These are phyloP conservation scores for Lichtheimia ramosa DNA, from an alignment of 371 early-diverging fungal species.

Conservation along the genomic window DNA sequence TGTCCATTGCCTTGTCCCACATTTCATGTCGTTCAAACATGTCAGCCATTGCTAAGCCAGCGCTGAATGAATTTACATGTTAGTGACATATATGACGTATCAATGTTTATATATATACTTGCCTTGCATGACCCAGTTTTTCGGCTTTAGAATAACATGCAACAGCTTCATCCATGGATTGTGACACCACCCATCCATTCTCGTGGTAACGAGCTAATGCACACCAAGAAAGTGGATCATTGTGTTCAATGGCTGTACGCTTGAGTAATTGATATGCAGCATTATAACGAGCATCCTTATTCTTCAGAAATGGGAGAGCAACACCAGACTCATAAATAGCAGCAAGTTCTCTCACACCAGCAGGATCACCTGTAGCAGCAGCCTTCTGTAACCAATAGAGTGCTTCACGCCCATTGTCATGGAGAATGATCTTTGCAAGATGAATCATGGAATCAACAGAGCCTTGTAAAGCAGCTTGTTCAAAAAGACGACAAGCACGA, in stretches of 20 bases:
- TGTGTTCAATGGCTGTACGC: conserved; percentile 7
- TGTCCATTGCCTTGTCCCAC: conserved; percentile 14
- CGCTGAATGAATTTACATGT: conserved; percentile 9
- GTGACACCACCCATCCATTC: conserved; percentile 17
- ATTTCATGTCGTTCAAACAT: conserved; percentile 9
- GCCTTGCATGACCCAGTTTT: conserved; percentile 25
- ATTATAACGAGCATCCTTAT: conserved; percentile 8
- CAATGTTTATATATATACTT: conserved; percentile 8
- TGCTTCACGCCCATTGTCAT: conserved; percentile 4
- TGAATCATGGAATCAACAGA: conserved; percentile 35
- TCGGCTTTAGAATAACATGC: conserved; percentile 25
- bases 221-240: conserved; percentile 16
- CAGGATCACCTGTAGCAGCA: conserved; percentile 5
- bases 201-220: conserved; percentile 33
- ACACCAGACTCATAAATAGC: conserved; percentile 11
- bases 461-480: conserved; percentile 39
- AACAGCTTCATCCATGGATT: conserved; percentile 18
- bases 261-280: conserved; percentile 11
- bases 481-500: conserved; percentile 22
- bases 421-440: conserved; percentile 24
- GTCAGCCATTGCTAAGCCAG: conserved; percentile 14
- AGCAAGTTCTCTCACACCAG: conserved; percentile 21
- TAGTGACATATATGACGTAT: not conserved
- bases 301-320: conserved; percentile 3
- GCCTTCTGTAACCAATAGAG: conserved; percentile 15